Evolutionary conservation across 2,329 filamentous ascomycete species (phyloP), one percentile per base, ranked within the genome.

Genomic region (Sarocladium brachiariae): DNA sequence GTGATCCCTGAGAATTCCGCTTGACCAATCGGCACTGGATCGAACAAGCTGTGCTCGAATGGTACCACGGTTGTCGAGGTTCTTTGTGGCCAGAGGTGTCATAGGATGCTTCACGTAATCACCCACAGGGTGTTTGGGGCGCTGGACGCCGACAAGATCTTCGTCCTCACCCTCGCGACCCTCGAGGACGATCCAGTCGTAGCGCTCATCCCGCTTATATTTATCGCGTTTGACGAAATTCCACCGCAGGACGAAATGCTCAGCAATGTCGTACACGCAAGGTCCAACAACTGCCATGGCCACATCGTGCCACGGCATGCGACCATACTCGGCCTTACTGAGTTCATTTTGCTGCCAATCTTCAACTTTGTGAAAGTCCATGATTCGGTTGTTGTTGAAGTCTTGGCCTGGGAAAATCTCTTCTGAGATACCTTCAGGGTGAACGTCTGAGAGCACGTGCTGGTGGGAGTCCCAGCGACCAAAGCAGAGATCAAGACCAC

Each of bases 241-340:
- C 93, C 92, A 97, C 30, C 93, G 82, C 41, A 96, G 71, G 8
- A 95, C 83, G 59, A 97, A 99, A 64, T 97, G 91, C 68, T 96
- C 91, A 0, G 91, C 91, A 58, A 99, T 93, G 61, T 97, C 92
- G 63, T 92, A 90, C 10, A 96, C 88, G 56, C 84, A 88, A 16
- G 91, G 89, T 0, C 93, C 92, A 52, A 93, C 80, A n/a, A 96
- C 59, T 11, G 86, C 90, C 87, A 97, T 95, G 9, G 88, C 78
- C 2, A 96, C 90, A 64, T 99, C 93, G 63, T 97, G 91, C 93
- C 93, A 99, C 0, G 92, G 92, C 93, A 99, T 97, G 25, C 93
- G 85, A 7, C 91, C 91, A 59, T 85, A 95, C 46, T 96, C 89
- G 2, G 86, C 83, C 69, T 97, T 97, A 66, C 84, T 89, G 14